Evolutionary conservation across 2,329 filamentous ascomycete species (phyloP).

Genomic region (Gaeumannomyces sp.): DNA sequence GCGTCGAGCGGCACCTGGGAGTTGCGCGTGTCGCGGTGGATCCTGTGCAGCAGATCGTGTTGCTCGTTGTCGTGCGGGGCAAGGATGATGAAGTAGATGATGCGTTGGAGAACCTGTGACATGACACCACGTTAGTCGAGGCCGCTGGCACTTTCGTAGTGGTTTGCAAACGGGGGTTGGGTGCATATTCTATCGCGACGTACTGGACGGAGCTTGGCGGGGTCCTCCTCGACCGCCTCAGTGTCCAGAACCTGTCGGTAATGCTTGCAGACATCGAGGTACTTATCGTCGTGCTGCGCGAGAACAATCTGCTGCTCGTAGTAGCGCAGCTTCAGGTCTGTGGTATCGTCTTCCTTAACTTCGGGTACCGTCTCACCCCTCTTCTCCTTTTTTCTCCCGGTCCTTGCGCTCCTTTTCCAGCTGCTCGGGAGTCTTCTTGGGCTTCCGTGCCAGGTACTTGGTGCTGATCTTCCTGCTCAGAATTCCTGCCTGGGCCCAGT

Average conservation of each 20-base stretch:
- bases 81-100: slow-evolving; percentile 96
- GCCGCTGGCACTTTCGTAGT: too few species aligned
- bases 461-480: slow-evolving; percentile 96
- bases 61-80: slow-evolving; percentile 98
- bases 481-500: slow-evolving; percentile 94
- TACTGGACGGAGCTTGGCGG: slow-evolving; percentile 78
- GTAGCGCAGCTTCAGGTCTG: slow-evolving; percentile 89
- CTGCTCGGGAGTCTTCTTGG: slow-evolving; percentile 84
- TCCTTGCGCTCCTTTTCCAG: slow-evolving; percentile 87
- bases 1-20: slow-evolving; percentile 71
- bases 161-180: too few species aligned
- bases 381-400: slow-evolving; percentile 76
- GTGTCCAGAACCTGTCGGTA: slow-evolving; percentile 96
- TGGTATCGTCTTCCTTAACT: slow-evolving; percentile 81
- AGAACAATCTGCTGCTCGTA: slow-evolving; percentile 97
- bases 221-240: slow-evolving; percentile 86
- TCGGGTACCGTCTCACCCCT: slow-evolving; percentile 73
- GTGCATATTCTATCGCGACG: slow-evolving; percentile 25
- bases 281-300: slow-evolving; percentile 95
- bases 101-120: slow-evolving; percentile 79
- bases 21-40: slow-evolving; percentile 79
- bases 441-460: slow-evolving; percentile 80
- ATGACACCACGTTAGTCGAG: not conserved
- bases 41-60: slow-evolving; percentile 90
- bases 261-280: slow-evolving; percentile 95